A percentile compares a stretch with the other conserved stretches of the same genome.
These are phyloP conservation scores for Jasminum sambac DNA, from an alignment of 257 asterid species.

Conservation along the genomic window DNA sequence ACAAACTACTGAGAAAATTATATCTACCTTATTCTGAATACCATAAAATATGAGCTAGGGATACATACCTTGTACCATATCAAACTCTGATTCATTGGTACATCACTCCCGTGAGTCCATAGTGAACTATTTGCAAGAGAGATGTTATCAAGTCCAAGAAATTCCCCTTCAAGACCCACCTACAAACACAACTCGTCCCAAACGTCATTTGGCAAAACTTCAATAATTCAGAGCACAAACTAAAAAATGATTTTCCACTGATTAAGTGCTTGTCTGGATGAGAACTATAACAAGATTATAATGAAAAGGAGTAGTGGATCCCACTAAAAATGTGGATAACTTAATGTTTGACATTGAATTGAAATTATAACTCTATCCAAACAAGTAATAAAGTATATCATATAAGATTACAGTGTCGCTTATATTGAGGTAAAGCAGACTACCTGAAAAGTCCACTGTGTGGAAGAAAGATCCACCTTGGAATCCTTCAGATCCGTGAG, in stretches of 20 bases:
- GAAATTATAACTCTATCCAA: too few species aligned
- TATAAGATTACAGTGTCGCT: not conserved
- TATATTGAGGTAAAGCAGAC: constrained; percentile 13
- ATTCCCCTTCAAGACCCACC: constrained; percentile 85
- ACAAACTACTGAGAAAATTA: not conserved
- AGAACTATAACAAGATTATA: too few species aligned
- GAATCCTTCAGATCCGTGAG: constrained; percentile 38
- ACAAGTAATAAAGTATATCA: not conserved
- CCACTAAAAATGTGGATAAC: too few species aligned
- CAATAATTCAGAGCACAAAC: not conserved
- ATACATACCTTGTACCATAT: constrained; percentile 77
- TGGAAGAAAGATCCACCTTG: constrained; percentile 49
- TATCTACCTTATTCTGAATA: not conserved
- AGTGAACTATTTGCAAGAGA: constrained; percentile 62
- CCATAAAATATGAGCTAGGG: constrained; percentile 15
- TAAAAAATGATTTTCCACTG: not conserved
- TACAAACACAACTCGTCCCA: constrained; percentile 23
- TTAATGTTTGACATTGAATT: too few species aligned
- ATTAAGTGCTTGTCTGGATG: too few species aligned
- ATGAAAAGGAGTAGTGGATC: too few species aligned
- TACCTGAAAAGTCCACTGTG: constrained; percentile 80
- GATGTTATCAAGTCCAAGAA: constrained; percentile 54
- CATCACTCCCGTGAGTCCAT: constrained; percentile 45
- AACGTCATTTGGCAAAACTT: not conserved
- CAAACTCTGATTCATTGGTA: constrained; percentile 58